Evolutionary conservation across 495 filamentous ascomycete genomes (phyloP), one percentile per base, ranked within the genome.

Genomic region (Aspergillus bridgeri): DNA sequence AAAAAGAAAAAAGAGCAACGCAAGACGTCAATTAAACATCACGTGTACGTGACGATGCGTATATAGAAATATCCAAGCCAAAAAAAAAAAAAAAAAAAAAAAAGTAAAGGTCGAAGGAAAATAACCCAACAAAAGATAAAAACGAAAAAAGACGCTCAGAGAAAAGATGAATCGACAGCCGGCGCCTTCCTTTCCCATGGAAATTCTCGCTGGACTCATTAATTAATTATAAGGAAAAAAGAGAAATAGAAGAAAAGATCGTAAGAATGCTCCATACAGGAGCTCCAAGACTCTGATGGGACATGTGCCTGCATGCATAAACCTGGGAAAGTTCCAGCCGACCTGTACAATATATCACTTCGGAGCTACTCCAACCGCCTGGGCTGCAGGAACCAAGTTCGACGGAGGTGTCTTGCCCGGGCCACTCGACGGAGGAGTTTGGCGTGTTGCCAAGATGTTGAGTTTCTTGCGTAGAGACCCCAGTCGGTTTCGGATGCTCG

Each of bases 401-500:
- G 75, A 72, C 23, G 71, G 59, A 3, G 67, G 61, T 46, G 70
- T 60, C 50, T 71, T 69, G 45, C 65, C 65, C 27, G 64, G 59
- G 52, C 62, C 66, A 29, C 60, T 69, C 1, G 70, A 66, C 2
- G 75, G 66, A 15, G 77, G 72, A n/a, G 69, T 69, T 25, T 78
- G 78, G 24, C 80, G 81, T 57, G 82, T 82, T 2, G 81, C 70
- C 21, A 86, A 71, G 2, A 81, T 59, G 18, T 77, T 74, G 55
- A 83, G 77, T 63, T 86, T 87, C 71, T 82, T 83, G 54, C 79
- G 76, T 43, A 87, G 72, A 48, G 78, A 68, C 17, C 72, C 64
- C 42, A 86, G 69, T 42, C 84, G 83, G 24, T 69, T 69, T 50
- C 82, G 82, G 67, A 87, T 83, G 62, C 81, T 83, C 21, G 79